These are phyloP conservation scores for Pseudopyrenochaeta lycopersici DNA, from an alignment of 2,329 filamentous ascomycete genomes.

Conservation along the genomic window DNA sequence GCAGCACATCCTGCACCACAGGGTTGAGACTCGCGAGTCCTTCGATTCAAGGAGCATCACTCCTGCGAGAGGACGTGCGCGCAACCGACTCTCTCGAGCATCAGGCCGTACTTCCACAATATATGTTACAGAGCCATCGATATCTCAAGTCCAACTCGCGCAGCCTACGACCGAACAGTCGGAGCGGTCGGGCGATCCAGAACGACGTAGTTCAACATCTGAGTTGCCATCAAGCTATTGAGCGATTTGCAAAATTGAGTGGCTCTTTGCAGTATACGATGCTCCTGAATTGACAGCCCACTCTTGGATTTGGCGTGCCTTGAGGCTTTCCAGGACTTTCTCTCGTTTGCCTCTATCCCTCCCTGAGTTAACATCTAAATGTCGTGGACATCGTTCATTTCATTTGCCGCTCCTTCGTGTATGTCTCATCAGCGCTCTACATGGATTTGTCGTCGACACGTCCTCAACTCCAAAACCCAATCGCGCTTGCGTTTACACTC, in stretches of 20 bases:
- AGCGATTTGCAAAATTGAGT: background rate
- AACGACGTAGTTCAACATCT: background rate
- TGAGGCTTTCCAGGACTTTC: background rate
- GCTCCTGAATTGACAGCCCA: background rate
- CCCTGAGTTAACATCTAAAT: background rate
- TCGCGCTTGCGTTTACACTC: background rate
- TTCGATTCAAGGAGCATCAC: constrained; percentile 13
- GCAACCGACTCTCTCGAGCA: constrained; percentile 9
- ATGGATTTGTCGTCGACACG: no score
- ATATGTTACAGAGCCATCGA: background rate
- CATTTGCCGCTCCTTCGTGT: background rate
- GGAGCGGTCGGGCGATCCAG: background rate
- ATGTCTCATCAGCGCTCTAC: background rate
- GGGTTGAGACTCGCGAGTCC: constrained; percentile 13
- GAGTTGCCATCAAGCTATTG: background rate
- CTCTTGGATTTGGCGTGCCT: background rate
- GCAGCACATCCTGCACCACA: constrained; percentile 9
- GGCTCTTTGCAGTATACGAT: no score
- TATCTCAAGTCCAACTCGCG: background rate
- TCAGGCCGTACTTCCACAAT: background rate
- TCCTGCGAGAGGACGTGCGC: constrained; percentile 1
- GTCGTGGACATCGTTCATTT: background rate
- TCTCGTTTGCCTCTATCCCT: no score
- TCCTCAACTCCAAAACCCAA: background rate
- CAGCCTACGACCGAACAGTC: background rate